Evolutionary conservation across 805 yeast species (phyloP).

Genomic region (Vanderwaltozyma yarrowii): DNA sequence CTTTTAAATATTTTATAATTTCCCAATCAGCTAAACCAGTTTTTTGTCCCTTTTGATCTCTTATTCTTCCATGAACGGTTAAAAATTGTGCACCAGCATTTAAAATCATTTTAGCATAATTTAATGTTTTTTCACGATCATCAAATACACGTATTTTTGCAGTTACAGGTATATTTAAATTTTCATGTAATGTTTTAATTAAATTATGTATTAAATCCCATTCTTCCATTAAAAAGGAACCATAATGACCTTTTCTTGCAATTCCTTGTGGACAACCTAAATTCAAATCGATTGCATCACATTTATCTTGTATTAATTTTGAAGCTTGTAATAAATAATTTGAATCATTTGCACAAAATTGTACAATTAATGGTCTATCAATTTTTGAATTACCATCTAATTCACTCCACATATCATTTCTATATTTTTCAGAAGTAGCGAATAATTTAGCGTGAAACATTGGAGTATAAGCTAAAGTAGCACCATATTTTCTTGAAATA

Average conservation of each 20-base stretch:
- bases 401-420: constrained; percentile 61
- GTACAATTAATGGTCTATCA: constrained; percentile 87
- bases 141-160: constrained; percentile 90
- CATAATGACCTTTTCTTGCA: constrained; percentile 90
- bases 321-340: constrained; percentile 79
- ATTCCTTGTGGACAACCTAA: constrained; percentile 98
- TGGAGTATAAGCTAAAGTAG: constrained; percentile 90
- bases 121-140: constrained; percentile 70
- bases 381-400: constrained; percentile 58
- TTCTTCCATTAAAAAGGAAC: constrained; percentile 93
- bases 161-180: constrained; percentile 79
- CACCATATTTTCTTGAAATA: constrained; percentile 79
- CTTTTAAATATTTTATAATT: constrained; percentile 60
- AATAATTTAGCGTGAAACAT: constrained; percentile 92
- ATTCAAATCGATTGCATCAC: constrained; percentile 94
- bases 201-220: constrained; percentile 74
- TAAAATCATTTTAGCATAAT: constrained; percentile 80
- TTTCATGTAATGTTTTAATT: constrained; percentile 62
- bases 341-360: constrained; percentile 95
- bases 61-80: constrained; percentile 89
- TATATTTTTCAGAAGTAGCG: constrained; percentile 73
- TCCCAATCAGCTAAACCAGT: constrained; percentile 97
- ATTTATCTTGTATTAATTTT: constrained; percentile 59
- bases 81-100: constrained; percentile 92
- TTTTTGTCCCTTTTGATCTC: constrained; percentile 95